These are phyloP conservation scores for Dentipellis sp. DNA, from an alignment of 768 basidiomycete species.

Conservation along the genomic window DNA sequence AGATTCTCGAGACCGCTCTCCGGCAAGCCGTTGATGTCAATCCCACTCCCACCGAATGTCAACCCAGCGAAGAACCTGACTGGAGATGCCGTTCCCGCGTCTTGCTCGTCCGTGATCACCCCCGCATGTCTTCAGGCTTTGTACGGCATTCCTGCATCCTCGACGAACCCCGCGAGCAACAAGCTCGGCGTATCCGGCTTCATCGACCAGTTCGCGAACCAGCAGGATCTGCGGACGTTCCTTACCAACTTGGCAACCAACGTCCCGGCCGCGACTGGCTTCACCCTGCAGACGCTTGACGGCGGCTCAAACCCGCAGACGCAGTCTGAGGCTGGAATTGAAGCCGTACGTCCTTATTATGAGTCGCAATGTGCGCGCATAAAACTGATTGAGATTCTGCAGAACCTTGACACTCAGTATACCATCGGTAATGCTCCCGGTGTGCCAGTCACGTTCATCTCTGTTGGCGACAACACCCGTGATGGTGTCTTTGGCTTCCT, in stretches of 20 bases:
- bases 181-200: conserved; percentile 14
- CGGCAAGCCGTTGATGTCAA: not conserved
- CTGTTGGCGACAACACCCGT: conserved; percentile 15
- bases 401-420: conserved; percentile 18
- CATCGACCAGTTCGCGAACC: conserved; percentile 12
- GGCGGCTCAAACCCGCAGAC: conserved; percentile 7
- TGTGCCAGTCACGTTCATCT: conserved; percentile 20
- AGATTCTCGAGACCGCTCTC: conserved; percentile 2
- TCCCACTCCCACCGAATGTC: not conserved
- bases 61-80: not conserved
- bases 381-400: not conserved
- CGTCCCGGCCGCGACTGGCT: conserved; percentile 4
- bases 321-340: conserved; percentile 1
- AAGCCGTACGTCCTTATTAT: not conserved
- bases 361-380: not conserved
- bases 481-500: conserved; percentile 16
- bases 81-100: not conserved
- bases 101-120: conserved; percentile 8
- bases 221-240: conserved; percentile 8
- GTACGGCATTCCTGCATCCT: conserved; percentile 13
- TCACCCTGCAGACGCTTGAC: conserved; percentile 9
- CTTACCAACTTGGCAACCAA: conserved; percentile 3
- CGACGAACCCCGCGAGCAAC: conserved; percentile 6
- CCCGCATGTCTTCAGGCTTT: conserved; percentile 16
- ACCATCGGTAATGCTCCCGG: conserved; percentile 13